Conservation (phyloP, 1,284 basidiomycete genomes). For the Pseudozyma tsukubaensis region DNA sequence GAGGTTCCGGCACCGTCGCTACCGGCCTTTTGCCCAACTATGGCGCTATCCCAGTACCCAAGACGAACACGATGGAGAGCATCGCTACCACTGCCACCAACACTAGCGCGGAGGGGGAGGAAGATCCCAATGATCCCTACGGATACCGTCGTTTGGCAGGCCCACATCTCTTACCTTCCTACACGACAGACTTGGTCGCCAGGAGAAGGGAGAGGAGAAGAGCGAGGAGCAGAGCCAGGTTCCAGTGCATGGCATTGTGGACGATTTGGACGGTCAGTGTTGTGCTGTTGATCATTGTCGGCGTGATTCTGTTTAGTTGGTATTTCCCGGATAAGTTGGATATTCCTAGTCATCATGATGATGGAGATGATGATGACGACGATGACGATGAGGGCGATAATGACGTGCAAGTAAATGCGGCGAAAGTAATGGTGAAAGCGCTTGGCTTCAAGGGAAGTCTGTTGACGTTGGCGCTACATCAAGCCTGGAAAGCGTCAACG, state of each 20-base stretch:
- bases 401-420: neutral
- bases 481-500: too few relatives aligned
- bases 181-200: slow-evolving; percentile 36
- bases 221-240: slow-evolving; percentile 31
- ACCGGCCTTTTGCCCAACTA: slow-evolving; percentile 3
- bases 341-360: slow-evolving; percentile 27
- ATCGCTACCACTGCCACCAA: neutral
- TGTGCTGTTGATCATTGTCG: slow-evolving; percentile 31
- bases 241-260: slow-evolving; percentile 53
- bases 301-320: slow-evolving; percentile 25
- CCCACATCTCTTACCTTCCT: slow-evolving; percentile 36
- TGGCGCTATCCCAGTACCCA: slow-evolving; percentile 19
- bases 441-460: too few relatives aligned
- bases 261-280: slow-evolving; percentile 46
- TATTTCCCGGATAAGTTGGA: slow-evolving; percentile 25
- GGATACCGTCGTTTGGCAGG: slow-evolving; percentile 51
- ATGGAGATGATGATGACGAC: slow-evolving; percentile 9
- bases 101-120: neutral
- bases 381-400: neutral
- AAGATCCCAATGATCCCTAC: slow-evolving; percentile 41
- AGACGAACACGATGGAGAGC: neutral
- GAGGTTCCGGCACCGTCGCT: neutral
- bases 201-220: slow-evolving; percentile 33
- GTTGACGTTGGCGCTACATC: too few relatives aligned
- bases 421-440: too few relatives aligned